Evolutionary conservation across 2,329 filamentous ascomycete genomes (phyloP).

Genomic region (Teratosphaeria pseudoeucalypti): DNA sequence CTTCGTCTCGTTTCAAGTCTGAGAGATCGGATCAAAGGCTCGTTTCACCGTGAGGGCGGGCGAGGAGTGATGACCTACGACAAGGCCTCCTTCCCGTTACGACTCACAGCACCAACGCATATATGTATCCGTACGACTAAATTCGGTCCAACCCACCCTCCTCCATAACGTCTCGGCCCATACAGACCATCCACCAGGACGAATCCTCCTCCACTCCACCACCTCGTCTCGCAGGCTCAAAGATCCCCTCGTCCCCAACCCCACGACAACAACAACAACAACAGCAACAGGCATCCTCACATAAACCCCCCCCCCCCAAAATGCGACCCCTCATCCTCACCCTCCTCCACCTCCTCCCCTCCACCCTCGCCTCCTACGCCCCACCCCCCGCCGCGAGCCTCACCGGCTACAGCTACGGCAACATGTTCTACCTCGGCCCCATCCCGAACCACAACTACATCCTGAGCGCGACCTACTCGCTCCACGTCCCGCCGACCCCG

Average conservation of each 20-base stretch:
- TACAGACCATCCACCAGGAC: no score
- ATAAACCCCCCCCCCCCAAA: neutral
- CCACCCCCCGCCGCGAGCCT: neutral
- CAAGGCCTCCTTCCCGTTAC: no score
- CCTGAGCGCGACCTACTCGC: neutral
- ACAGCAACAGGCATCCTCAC: no score
- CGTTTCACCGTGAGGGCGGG: no score
- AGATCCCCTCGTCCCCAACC: neutral
- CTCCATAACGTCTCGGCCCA: neutral
- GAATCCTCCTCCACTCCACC: no score
- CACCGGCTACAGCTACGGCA: neutral
- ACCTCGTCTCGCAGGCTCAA: neutral
- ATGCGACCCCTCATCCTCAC: neutral
- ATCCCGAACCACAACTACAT: neutral
- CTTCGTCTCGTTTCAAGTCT: no score
- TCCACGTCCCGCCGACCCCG: neutral
- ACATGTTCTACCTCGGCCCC: neutral
- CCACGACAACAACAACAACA: neutral
- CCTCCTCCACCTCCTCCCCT: neutral
- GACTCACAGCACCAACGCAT: no score
- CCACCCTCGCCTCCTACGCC: neutral
- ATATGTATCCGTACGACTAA: no score
- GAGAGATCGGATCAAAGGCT: no score
- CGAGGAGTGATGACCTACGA: no score
- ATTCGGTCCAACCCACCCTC: neutral